These are phyloP conservation scores for Sarcocystis neurona DNA, from an alignment of 169 alveolate species.

Conservation along the genomic window DNA sequence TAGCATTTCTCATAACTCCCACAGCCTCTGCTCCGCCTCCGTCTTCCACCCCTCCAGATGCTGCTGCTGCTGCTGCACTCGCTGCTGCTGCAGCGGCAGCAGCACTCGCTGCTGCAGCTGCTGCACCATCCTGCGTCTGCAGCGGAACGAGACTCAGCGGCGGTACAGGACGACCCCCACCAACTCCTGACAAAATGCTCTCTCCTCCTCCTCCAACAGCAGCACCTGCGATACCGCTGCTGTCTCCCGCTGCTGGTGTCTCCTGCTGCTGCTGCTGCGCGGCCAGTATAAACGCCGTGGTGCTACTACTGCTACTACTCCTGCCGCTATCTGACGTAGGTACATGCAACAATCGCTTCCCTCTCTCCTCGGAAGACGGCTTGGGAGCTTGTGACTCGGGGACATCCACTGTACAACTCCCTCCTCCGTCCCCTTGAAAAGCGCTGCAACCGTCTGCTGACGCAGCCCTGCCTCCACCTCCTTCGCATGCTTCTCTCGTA, in stretches of 20 bases:
- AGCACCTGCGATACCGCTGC: background rate
- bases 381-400: no score
- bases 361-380: no score
- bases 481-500: no score
- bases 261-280: conserved; percentile 37
- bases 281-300: background rate
- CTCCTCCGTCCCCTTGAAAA: no score
- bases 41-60: conserved; percentile 16
- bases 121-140: conserved; percentile 1
- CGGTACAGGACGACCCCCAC: background rate
- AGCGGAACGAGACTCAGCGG: conserved; percentile 23
- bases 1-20: conserved; percentile 59
- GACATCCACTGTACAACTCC: no score
- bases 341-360: no score
- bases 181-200: no score
- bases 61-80: conserved; percentile 20
- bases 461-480: no score
- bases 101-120: background rate
- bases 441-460: no score
- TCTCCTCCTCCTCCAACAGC: no score
- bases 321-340: no score
- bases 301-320: conserved; percentile 34
- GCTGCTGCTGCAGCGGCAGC: background rate
- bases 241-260: background rate
- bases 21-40: conserved; percentile 37